Evolutionary conservation across 2,329 filamentous ascomycete species (phyloP), one percentile per base, ranked within the genome.

Genomic region (Pseudophaeomoniella oleicola): DNA sequence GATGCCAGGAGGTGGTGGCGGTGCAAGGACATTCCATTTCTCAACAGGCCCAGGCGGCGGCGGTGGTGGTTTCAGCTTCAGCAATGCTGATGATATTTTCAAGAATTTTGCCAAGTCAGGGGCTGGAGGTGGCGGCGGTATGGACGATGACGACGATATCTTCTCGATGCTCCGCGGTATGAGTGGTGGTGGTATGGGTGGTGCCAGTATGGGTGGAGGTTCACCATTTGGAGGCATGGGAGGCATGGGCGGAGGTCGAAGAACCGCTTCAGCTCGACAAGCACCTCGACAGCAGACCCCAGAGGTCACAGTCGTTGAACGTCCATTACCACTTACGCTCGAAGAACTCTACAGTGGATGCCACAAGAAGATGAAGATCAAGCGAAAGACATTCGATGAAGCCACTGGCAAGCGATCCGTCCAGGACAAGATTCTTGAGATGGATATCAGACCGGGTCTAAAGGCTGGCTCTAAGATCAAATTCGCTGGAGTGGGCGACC

Each of bases 381-480:
- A 94, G 67, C 75, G 88, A 52, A 96, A 96, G 74, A 86, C 81
- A 13, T 96, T 84, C 56, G 90, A 98, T 57, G 68, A 65, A 29
- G 62, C 78, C 14, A 78, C 71, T 1, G 85, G 85, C 39, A 94
- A 93, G 66, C 77, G 86, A 48, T 83, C 75, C 31, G 81, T 79
- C 3, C 82, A 87, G 42, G 90, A 98, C 50, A 82, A 87, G 51
- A 84, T 94, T 13, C 65, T 98, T 18, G 86, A 93, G 53, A 88
- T 96, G 36, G 85, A 86, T 33, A 94, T 98, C 63, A 96, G 94
- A 64, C 78, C 85, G 4, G 90, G 90, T 40, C 64, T 96, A 59
- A 94, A 96, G 64, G 87, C 92, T 49, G 90, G 90, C 18, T 93
- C 84, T 52, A 98, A 96, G 69, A 94, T 98, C 60, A 94, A 94